Evolutionary conservation across 1,139 yeast species (phyloP), one percentile per base, ranked within the genome.

Genomic region (Pichia norvegensis): DNA sequence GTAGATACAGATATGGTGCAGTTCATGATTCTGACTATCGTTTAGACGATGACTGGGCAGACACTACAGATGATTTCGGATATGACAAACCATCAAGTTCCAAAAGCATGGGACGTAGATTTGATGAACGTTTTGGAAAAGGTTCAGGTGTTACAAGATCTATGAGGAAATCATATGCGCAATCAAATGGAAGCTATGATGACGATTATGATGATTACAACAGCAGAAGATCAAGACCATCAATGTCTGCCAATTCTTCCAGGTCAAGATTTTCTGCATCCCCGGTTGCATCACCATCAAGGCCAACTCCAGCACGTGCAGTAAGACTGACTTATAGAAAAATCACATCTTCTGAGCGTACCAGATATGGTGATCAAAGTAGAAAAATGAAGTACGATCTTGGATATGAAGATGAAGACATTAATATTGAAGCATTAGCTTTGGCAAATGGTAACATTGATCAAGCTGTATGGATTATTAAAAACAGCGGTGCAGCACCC

Each of bases 321-420:
- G 13, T n/a, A 8, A 44, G 33, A 35, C 25, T 51, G 17, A 41
- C 47, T 2, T 52, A 40, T 22, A 44, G 52, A 21, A 44, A 61
- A 68, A 48, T 57, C 29, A 68, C 78, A 5, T 60, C 69, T 2
- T 66, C 64, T 48, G 80, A 76, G 47, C 64, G 67, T 41, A 60
- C 67, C 19, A 72, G 68, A 50, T 76, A 67, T 52, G 63, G 60
- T 21, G 58, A 59, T 38, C 72, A 67, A 51, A 69, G 70, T 5
- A 58, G 66, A 39, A 70, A 70, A 50, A 60, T 77, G 55, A 61
- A 65, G 42, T 62, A 53, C 43, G 66, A 66, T 14, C 65, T 67
- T 59, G 85, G 84, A 0, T 77, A 65, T 52, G 59, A 60, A 22
- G 72, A 77, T 55, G 64, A 67, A 46, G 79, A 76, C 46, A 58